Conservation (phyloP, 495 filamentous ascomycete species). For the Penicillium goetzii region DNA sequence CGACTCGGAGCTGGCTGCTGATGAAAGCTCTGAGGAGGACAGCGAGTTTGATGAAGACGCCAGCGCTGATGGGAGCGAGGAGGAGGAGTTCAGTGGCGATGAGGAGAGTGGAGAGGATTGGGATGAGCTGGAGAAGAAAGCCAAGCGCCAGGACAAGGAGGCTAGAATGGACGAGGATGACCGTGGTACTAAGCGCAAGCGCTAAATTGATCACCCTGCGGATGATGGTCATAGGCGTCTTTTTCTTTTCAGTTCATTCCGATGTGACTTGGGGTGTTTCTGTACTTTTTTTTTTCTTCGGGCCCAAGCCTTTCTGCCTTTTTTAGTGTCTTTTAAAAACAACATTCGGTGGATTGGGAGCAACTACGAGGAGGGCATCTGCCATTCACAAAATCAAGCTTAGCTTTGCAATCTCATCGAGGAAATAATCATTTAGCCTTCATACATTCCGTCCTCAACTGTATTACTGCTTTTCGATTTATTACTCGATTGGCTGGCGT, state of each 20-base stretch:
- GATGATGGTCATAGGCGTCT: background rate
- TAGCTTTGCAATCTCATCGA: background rate
- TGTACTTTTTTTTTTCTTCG: background rate
- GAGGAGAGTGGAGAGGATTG: conserved; percentile 88
- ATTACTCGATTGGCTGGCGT: background rate
- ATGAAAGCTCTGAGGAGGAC: conserved; percentile 83
- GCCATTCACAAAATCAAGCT: background rate
- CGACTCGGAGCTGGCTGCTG: conserved; percentile 79
- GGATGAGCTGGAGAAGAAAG: conserved; percentile 91
- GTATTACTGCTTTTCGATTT: background rate
- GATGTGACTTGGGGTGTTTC: background rate
- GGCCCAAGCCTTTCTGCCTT: background rate
- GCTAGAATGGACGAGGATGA: conserved; percentile 72
- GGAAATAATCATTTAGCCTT: background rate
- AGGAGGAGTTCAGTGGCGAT: conserved; percentile 72
- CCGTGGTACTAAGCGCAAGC: conserved; percentile 59
- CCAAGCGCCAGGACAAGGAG: conserved; percentile 84
- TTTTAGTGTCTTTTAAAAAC: background rate
- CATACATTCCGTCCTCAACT: background rate
- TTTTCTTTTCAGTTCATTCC: background rate
- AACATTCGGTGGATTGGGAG: background rate
- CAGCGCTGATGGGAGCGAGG: conserved; percentile 74
- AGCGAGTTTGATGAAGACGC: conserved; percentile 93
- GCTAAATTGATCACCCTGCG: conserved; percentile 29
- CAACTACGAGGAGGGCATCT: background rate